Conservation (phyloP, 1,284 basidiomycete species). For the Bondarzewia mesenterica region DNA sequence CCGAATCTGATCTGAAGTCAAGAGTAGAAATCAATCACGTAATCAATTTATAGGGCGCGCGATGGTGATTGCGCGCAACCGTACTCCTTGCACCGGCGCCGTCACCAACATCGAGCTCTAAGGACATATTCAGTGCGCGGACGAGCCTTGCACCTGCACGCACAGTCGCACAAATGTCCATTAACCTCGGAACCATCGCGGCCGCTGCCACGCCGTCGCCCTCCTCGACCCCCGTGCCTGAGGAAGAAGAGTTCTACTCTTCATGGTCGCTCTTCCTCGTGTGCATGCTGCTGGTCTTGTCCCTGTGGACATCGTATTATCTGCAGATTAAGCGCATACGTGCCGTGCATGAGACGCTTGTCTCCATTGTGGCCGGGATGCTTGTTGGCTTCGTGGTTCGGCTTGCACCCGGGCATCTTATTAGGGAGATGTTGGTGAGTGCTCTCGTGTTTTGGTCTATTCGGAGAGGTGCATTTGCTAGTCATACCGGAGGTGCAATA, state of each 20-base stretch:
- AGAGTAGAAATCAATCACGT: too few species aligned
- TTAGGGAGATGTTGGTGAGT: slow-evolving; percentile 95
- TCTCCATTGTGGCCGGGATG: slow-evolving; percentile 96
- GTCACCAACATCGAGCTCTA: not conserved
- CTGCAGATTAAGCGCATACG: slow-evolving; percentile 95
- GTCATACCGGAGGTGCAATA: too few species aligned
- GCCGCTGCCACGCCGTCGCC: slow-evolving; percentile 12
- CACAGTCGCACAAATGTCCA: too few species aligned
- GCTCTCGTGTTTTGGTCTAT: too few species aligned
- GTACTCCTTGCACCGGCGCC: not conserved
- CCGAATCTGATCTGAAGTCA: too few species aligned
- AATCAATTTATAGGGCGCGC: not conserved
- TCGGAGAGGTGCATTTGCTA: too few species aligned
- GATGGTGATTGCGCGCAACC: not conserved
- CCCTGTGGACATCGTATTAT: slow-evolving; percentile 96
- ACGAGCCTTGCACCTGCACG: not conserved
- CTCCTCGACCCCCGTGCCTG: slow-evolving; percentile 33
- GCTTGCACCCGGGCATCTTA: slow-evolving; percentile 87
- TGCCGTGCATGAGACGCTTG: slow-evolving; percentile 93
- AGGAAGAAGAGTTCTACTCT: slow-evolving; percentile 87
- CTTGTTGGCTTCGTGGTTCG: slow-evolving; percentile 89
- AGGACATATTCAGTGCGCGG: not conserved
- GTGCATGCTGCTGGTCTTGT: slow-evolving; percentile 88
- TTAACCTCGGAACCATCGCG: not conserved
- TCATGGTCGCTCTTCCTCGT: slow-evolving; percentile 95